These are phyloP conservation scores for Ogataea ganodermae DNA, from an alignment of 805 yeast species.

Conservation along the genomic window DNA sequence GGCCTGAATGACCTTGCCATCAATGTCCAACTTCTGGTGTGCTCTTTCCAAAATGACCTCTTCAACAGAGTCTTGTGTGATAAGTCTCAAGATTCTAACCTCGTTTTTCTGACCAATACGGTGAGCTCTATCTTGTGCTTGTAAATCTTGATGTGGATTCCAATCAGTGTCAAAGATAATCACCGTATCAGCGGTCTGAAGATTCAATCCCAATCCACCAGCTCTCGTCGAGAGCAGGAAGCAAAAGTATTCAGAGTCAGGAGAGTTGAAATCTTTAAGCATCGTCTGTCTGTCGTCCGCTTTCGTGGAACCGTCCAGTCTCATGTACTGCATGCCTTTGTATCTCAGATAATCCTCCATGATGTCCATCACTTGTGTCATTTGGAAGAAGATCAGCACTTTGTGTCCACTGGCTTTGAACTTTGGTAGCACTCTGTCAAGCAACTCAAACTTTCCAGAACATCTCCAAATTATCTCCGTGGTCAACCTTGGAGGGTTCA, in stretches of 20 bases:
- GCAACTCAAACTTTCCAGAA: conserved; percentile 77
- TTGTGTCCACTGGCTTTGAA: conserved; percentile 74
- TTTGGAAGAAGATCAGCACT: conserved; percentile 80
- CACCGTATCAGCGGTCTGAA: conserved; percentile 87
- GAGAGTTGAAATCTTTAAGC: conserved; percentile 74
- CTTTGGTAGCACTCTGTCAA: conserved; percentile 75
- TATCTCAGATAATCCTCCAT: conserved; percentile 81
- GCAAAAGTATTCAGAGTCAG: conserved; percentile 74
- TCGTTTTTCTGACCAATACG: conserved; percentile 89
- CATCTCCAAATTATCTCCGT: conserved; percentile 73
- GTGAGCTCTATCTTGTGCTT: conserved; percentile 89
- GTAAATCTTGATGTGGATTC: conserved; percentile 91
- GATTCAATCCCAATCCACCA: conserved; percentile 84
- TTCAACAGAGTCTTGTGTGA: conserved; percentile 81
- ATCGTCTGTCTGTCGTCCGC: conserved; percentile 80
- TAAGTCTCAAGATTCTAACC: conserved; percentile 76
- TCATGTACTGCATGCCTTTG: conserved; percentile 65
- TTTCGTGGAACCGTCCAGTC: conserved; percentile 82
- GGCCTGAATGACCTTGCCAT: conserved; percentile 88
- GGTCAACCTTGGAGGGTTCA: conserved; percentile 63
- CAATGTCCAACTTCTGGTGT: conserved; percentile 79
- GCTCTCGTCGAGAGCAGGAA: conserved; percentile 83
- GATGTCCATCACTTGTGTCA: conserved; percentile 89
- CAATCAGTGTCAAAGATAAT: conserved; percentile 86
- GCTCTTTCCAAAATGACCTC: conserved; percentile 83